Percentiles rank a stretch among this genome's conserved stretches.
Conservation (phyloP, 768 basidiomycete genomes). For the Cystobasidium onofrii region DNA sequence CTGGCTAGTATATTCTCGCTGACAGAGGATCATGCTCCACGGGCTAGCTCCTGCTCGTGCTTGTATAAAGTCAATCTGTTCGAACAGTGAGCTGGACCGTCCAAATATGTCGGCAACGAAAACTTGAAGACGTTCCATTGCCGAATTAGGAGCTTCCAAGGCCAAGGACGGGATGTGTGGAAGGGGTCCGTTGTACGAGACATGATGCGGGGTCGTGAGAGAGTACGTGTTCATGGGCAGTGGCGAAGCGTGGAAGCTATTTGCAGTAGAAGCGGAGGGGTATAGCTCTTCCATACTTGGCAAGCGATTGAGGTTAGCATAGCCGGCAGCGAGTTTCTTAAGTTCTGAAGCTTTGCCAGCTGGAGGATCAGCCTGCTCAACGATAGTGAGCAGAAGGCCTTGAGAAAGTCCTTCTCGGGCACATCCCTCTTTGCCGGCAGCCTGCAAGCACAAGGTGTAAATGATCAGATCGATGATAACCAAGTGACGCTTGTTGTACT, state of each 20-base stretch:
- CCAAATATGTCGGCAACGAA: slow-evolving; percentile 21
- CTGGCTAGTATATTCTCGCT: slow-evolving; percentile 7
- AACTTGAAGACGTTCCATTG: slow-evolving; percentile 15
- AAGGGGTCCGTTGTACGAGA: slow-evolving; percentile 10
- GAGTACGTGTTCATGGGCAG: background rate
- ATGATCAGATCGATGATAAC: background rate
- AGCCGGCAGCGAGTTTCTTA: background rate
- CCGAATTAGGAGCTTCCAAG: background rate
- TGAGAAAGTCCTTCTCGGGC: background rate
- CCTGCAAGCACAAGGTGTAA: background rate
- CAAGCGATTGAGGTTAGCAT: background rate
- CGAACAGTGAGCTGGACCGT: slow-evolving; percentile 7
- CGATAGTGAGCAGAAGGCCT: background rate
- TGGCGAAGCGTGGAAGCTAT: background rate
- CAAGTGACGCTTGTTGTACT: background rate
- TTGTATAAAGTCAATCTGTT: background rate
- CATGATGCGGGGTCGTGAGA: background rate
- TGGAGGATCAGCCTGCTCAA: background rate
- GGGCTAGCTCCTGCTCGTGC: background rate
- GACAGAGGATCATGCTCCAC: background rate
- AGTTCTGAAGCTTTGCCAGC: background rate
- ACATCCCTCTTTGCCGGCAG: slow-evolving; percentile 19
- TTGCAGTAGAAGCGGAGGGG: background rate
- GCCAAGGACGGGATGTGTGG: background rate
- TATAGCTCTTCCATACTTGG: slow-evolving; percentile 20